Percentiles rank a stretch among this genome's conserved stretches.
Conservation (phyloP, 2,329 filamentous ascomycete species). For the Emmonsiellopsis sp. region DNA sequence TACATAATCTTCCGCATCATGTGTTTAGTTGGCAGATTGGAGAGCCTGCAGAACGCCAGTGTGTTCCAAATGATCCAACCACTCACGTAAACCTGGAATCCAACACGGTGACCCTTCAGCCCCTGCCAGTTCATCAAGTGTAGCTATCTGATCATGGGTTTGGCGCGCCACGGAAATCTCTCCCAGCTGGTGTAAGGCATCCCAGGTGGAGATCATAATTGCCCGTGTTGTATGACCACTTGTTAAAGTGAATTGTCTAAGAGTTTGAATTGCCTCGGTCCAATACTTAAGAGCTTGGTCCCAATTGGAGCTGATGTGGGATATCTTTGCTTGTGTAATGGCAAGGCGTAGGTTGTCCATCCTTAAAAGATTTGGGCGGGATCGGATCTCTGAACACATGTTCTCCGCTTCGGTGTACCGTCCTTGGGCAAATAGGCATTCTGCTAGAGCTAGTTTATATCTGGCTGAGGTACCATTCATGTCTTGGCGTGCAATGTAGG, state of each 20-base stretch:
- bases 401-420: background rate
- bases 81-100: background rate
- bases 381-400: background rate
- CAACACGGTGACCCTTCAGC: background rate
- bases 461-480: background rate
- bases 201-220: slow-evolving; percentile 3
- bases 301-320: background rate
- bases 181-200: background rate
- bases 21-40: too few species aligned
- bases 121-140: slow-evolving; percentile 2
- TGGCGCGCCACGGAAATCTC: background rate
- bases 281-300: background rate
- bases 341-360: slow-evolving; percentile 3
- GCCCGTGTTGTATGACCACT: background rate
- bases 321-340: slow-evolving; percentile 4
- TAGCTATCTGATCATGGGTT: background rate
- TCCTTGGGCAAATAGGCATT: slow-evolving; percentile 2
- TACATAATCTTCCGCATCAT: too few species aligned
- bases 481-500: background rate
- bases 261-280: slow-evolving; percentile 1
- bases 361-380: background rate
- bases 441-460: background rate
- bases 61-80: slow-evolving; percentile 3
- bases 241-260: background rate
- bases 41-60: too few species aligned